A percentile compares a stretch with the other conserved stretches of the same genome.
Conservation (phyloP, 495 filamentous ascomycete species). For the Penicillium ochrochloron region DNA sequence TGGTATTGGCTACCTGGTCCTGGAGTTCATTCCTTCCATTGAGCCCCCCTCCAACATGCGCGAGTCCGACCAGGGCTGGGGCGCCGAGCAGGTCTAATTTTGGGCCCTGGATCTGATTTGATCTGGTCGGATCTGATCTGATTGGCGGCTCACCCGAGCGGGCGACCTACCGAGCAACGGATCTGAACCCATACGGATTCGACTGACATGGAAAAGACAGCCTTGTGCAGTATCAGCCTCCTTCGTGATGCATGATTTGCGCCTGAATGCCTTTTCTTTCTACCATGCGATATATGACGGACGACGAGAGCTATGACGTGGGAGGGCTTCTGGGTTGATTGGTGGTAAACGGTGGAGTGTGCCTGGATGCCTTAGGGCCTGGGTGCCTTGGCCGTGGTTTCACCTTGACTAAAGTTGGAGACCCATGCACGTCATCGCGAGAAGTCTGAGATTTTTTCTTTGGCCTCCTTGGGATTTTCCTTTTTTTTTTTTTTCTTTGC, state of each 20-base stretch:
- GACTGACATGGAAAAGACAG: background rate
- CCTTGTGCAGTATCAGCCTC: background rate
- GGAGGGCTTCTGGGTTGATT: background rate
- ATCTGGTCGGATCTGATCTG: background rate
- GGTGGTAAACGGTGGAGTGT: background rate
- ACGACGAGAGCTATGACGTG: background rate
- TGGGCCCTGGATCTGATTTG: background rate
- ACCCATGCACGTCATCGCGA: background rate
- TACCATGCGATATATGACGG: background rate
- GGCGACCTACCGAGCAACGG: background rate
- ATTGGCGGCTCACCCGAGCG: background rate
- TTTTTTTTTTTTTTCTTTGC: background rate
- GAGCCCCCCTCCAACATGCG: conserved; percentile 99
- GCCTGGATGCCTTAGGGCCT: background rate
- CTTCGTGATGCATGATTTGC: background rate
- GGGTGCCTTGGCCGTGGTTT: background rate
- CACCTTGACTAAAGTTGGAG: background rate
- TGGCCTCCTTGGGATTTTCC: background rate
- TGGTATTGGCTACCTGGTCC: conserved; percentile 76
- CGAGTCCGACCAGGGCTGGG: conserved; percentile 87
- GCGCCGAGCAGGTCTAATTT: conserved; percentile 82
- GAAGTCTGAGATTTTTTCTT: background rate
- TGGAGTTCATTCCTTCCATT: conserved; percentile 95
- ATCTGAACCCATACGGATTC: background rate
- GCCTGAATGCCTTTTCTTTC: background rate